Evolutionary conservation across 2,329 filamentous ascomycete genomes (phyloP).

Genomic region (Fusarium tupiense): DNA sequence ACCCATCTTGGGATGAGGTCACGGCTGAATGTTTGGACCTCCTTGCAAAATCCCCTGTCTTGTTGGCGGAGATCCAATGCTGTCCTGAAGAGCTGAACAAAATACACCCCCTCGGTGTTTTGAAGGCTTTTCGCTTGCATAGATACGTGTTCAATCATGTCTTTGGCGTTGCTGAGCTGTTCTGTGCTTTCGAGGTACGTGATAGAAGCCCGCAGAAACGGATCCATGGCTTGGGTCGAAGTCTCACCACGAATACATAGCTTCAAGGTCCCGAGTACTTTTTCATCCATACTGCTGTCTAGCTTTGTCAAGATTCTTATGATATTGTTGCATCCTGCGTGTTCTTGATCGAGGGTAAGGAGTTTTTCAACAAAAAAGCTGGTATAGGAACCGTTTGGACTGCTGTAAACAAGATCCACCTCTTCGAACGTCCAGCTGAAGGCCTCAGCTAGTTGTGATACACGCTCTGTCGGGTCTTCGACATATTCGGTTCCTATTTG

Average conservation of each 20-base stretch:
- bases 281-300: conserved; percentile 59
- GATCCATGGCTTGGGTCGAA: conserved; percentile 55
- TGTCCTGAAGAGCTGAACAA: conserved; percentile 56
- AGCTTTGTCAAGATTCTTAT: conserved; percentile 65
- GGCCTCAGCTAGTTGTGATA: conserved; percentile 46
- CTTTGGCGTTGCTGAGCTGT: conserved; percentile 47
- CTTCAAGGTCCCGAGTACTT: conserved; percentile 64
- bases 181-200: conserved; percentile 61
- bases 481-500: conserved; percentile 49
- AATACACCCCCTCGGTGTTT: conserved; percentile 59
- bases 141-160: conserved; percentile 56
- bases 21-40: conserved; percentile 38
- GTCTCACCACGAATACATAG: conserved; percentile 61
- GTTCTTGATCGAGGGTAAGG: conserved; percentile 69
- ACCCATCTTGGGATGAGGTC: conserved; percentile 57
- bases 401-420: conserved; percentile 55
- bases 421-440: conserved; percentile 60
- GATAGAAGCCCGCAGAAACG: conserved; percentile 67
- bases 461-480: conserved; percentile 52
- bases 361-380: conserved; percentile 74
- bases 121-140: conserved; percentile 56
- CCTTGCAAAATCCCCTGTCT: conserved; percentile 37
- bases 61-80: conserved; percentile 44
- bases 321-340: conserved; percentile 62
- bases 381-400: conserved; percentile 42